Evolutionary conservation across 495 filamentous ascomycete species (phyloP).

Genomic region (Podospora australis): DNA sequence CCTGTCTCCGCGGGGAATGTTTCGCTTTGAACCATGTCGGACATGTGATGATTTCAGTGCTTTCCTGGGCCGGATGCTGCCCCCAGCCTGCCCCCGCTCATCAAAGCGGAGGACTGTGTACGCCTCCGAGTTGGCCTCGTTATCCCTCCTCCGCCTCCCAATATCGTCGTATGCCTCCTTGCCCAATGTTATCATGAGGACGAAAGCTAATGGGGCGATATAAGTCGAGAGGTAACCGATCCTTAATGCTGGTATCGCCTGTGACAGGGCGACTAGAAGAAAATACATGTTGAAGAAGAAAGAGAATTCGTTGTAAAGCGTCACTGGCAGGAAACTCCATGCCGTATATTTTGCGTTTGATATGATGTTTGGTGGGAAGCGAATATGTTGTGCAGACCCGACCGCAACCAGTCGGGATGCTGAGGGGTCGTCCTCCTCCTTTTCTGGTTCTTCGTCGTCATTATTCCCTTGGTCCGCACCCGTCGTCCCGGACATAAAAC

Average conservation of each 20-base stretch:
- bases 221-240: conserved; percentile 96
- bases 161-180: conserved; percentile 98
- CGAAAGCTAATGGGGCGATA: conserved; percentile 85
- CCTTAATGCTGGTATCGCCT: conserved; percentile 78
- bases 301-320: conserved; percentile 96
- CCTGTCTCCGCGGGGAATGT: conserved; percentile 34
- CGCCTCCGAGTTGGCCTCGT: conserved; percentile 88
- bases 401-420: conserved; percentile 46
- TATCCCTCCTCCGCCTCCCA: conserved; percentile 72
- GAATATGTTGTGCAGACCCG: conserved; percentile 42
- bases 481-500: conserved; percentile 40
- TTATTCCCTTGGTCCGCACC: conserved; percentile 23
- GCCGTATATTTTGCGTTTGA: conserved; percentile 99
- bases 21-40: conserved; percentile 25
- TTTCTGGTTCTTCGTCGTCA: conserved; percentile 29
- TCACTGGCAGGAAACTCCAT: conserved; percentile 87
- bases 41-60: conserved; percentile 32
- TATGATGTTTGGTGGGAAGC: conserved; percentile 77
- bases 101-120: conserved; percentile 74
- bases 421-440: conserved; percentile 49
- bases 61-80: conserved; percentile 23
- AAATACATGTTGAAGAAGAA: conserved; percentile 99
- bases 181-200: conserved; percentile 82
- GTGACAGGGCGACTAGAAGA: conserved; percentile 86
- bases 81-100: conserved; percentile 29